Percentiles rank a stretch among this genome's conserved stretches.
phyloP scores from a whole-genome alignment of 2,329 filamentous ascomycete species.

The Colletotrichum musicola region DNA sequence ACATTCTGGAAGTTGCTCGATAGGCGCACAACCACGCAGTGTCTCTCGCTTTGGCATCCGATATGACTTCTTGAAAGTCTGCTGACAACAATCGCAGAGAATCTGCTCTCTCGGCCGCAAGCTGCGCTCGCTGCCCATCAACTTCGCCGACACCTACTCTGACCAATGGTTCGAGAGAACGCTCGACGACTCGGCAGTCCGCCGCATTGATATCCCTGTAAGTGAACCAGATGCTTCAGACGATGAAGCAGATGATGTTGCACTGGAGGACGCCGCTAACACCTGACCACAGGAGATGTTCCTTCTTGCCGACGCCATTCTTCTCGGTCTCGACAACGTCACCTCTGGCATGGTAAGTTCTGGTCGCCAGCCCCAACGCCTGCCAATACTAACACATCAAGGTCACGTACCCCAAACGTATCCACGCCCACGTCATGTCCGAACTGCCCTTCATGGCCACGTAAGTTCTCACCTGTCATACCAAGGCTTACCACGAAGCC shows the following conservation, averaged over 20 bases:
- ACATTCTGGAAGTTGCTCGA: too few relatives aligned
- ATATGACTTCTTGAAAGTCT: slow-evolving; percentile 49
- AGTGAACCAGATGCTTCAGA: slow-evolving; percentile 55
- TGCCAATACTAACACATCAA: not conserved
- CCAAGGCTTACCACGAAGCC: not conserved
- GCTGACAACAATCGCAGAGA: slow-evolving; percentile 58
- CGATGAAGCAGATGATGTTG: slow-evolving; percentile 34
- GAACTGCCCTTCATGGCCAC: slow-evolving; percentile 92
- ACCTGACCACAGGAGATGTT: slow-evolving; percentile 62
- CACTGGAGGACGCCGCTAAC: too few relatives aligned
- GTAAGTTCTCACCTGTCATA: not conserved
- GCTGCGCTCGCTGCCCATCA: slow-evolving; percentile 47
- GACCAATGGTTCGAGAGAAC: slow-evolving; percentile 73
- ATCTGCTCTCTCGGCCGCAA: slow-evolving; percentile 41
- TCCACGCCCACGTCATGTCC: slow-evolving; percentile 74
- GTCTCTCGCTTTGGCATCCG: too few relatives aligned
- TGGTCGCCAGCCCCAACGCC: not conserved
- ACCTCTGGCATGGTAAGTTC: slow-evolving; percentile 64
- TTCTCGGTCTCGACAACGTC: slow-evolving; percentile 77
- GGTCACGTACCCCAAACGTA: slow-evolving; percentile 74
- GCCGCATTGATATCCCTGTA: slow-evolving; percentile 45
- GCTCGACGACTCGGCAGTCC: slow-evolving; percentile 81
- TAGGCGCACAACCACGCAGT: too few relatives aligned
- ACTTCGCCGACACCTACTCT: slow-evolving; percentile 45
- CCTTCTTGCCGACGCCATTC: slow-evolving; percentile 76